A percentile compares a stretch with the other conserved stretches of the same genome.
These are phyloP conservation scores for Apiotrichum porosum DNA, from an alignment of 1,284 basidiomycete genomes.

Conservation along the genomic window DNA sequence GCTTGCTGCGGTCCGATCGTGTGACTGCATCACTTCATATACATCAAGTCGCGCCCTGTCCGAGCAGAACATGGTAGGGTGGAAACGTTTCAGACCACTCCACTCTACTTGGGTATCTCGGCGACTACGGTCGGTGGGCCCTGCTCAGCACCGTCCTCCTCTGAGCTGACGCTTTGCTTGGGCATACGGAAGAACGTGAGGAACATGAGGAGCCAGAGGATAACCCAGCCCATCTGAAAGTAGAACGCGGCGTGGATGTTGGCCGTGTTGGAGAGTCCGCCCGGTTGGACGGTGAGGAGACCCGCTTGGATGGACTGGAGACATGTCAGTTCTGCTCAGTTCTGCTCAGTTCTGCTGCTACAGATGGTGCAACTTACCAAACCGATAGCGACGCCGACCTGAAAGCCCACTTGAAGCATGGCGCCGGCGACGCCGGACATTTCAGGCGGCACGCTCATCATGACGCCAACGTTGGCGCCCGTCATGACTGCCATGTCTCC, in stretches of 20 bases:
- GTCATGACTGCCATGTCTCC: conserved; percentile 24
- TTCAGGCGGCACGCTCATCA: conserved; percentile 34
- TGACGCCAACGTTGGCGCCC: conserved; percentile 30
- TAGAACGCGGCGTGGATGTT: conserved; percentile 29
- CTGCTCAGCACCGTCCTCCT: no score
- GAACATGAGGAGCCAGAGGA: conserved; percentile 28
- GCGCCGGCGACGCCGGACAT: conserved; percentile 43
- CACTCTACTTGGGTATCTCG: no score
- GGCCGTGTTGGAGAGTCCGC: conserved; percentile 22
- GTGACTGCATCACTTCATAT: no score
- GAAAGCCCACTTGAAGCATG: conserved; percentile 35
- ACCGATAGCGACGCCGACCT: conserved; percentile 33
- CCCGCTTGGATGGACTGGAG: conserved; percentile 39
- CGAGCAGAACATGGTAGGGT: no score
- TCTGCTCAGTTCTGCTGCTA: no score
- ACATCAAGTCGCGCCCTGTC: no score
- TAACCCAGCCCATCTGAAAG: conserved; percentile 35
- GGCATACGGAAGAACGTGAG: conserved; percentile 25
- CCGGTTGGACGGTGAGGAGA: conserved; percentile 30
- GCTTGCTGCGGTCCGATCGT: no score
- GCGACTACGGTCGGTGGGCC: no score
- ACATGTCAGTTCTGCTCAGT: no score
- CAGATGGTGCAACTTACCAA: no score
- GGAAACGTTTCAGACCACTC: no score
- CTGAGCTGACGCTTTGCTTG: no score